Conservation (phyloP, 108 stramenopile species). For the Discostella stelligeroides region DNA sequence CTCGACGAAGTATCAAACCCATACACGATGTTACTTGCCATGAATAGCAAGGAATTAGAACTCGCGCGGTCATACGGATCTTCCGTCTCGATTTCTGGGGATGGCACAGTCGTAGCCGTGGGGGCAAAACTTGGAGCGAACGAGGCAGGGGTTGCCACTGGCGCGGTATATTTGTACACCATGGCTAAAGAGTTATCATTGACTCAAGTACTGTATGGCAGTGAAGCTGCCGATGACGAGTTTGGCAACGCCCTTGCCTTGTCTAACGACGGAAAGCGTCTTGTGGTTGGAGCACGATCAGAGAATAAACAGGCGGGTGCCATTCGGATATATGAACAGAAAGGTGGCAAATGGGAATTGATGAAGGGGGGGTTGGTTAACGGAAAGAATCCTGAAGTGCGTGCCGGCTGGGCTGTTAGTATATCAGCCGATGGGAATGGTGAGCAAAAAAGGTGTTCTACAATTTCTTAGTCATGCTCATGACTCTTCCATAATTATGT, state of each 20-base stretch:
- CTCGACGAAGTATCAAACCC: conserved; percentile 2
- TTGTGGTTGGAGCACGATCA: conserved; percentile 33
- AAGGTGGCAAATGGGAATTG: conserved; percentile 9
- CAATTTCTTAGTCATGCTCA: no score
- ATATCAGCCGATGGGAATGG: conserved; percentile 28
- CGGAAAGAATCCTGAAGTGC: conserved; percentile 6
- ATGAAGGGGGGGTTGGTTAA: conserved; percentile 2
- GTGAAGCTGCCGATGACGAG: conserved; percentile 16
- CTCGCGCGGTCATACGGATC: conserved; percentile 16
- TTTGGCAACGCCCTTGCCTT: conserved; percentile 24
- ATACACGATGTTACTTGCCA: neutral
- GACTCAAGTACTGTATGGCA: conserved; percentile 23
- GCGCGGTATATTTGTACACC: conserved; percentile 31
- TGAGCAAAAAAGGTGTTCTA: neutral
- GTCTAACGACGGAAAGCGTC: conserved; percentile 23
- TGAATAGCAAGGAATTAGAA: conserved; percentile 9
- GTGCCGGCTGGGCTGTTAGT: conserved; percentile 15
- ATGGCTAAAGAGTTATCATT: conserved; percentile 4
- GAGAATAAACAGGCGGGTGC: conserved; percentile 21
- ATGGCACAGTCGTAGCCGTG: conserved; percentile 15
- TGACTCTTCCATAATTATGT: no score
- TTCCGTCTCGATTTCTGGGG: conserved; percentile 16
- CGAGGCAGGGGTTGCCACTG: conserved; percentile 9
- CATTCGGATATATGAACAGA: conserved; percentile 24
- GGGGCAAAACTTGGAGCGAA: conserved; percentile 30